Evolutionary conservation across 352 stramenopile genomes (phyloP).

Genomic region (Pythium angustatum): DNA sequence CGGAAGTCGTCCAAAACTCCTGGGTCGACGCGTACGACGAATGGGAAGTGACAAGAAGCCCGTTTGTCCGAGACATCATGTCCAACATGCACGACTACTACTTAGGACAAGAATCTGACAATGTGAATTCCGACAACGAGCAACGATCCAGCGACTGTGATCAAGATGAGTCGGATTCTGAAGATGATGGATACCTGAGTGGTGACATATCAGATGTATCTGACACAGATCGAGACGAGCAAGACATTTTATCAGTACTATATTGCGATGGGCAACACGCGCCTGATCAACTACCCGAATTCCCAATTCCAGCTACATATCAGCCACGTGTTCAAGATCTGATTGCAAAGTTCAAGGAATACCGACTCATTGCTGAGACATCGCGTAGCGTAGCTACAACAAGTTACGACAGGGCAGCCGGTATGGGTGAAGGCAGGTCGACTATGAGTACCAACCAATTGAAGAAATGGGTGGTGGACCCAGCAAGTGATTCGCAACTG

Average conservation of each 20-base stretch:
- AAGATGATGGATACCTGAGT: neutral
- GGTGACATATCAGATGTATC: slow-evolving; percentile 4
- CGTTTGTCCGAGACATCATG: slow-evolving; percentile 5
- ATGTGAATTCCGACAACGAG: slow-evolving; percentile 1
- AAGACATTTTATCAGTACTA: neutral
- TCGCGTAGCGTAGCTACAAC: neutral
- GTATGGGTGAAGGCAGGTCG: neutral
- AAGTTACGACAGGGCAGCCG: neutral
- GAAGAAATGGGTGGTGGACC: slow-evolving; percentile 2
- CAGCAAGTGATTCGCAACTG: neutral
- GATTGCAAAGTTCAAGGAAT: slow-evolving; percentile 2
- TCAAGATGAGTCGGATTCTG: neutral
- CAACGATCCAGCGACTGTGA: neutral
- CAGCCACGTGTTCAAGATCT: neutral
- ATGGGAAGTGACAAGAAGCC: neutral
- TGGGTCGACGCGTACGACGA: neutral
- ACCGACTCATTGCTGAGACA: neutral
- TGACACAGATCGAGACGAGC: neutral
- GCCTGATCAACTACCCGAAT: neutral
- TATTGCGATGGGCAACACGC: neutral
- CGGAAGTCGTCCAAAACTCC: neutral
- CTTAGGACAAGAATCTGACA: neutral
- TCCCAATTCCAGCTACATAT: neutral
- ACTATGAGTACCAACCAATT: neutral
- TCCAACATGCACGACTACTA: slow-evolving; percentile 26